A percentile compares a stretch with the other conserved stretches of the same genome.
Evolutionary conservation across 805 yeast species (phyloP).

Genomic region (Candida coquimbonensis): DNA sequence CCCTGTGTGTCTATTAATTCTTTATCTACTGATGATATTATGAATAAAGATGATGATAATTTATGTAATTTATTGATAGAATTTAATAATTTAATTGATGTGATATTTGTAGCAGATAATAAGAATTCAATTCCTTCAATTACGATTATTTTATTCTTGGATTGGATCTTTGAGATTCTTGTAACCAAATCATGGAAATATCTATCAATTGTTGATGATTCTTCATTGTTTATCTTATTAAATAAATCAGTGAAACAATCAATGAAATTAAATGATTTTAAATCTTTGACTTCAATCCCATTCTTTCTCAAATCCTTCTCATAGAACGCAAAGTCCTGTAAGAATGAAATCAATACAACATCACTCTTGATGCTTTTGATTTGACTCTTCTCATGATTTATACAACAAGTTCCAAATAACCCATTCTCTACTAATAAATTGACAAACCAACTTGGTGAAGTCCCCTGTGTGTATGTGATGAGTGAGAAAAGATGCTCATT

Average conservation of each 20-base stretch:
- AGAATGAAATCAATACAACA: constrained; percentile 30
- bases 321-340: constrained; percentile 26
- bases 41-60: constrained; percentile 27
- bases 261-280: constrained; percentile 29
- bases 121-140: constrained; percentile 44
- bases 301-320: constrained; percentile 30
- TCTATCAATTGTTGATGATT: constrained; percentile 9
- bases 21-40: constrained; percentile 35
- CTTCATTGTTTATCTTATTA: constrained; percentile 23
- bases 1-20: constrained; percentile 27
- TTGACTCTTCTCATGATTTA: constrained; percentile 15
- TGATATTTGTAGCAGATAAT: constrained; percentile 33
- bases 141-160: constrained; percentile 25
- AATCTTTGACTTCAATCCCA: constrained; percentile 30
- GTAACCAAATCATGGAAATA: not conserved
- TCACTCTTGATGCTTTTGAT: constrained; percentile 11
- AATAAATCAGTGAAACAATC: constrained; percentile 45
- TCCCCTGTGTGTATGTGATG: constrained; percentile 40
- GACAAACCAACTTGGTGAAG: constrained; percentile 59
- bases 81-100: constrained; percentile 29
- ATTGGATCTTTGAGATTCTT: not conserved
- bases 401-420: constrained; percentile 19
- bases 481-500: constrained; percentile 23
- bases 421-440: constrained; percentile 47
- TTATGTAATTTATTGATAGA: constrained; percentile 30